Base-by-base conservation (phyloP, 2,329 filamentous ascomycete genomes). In the Penicillium sclerotigenum region DNA sequence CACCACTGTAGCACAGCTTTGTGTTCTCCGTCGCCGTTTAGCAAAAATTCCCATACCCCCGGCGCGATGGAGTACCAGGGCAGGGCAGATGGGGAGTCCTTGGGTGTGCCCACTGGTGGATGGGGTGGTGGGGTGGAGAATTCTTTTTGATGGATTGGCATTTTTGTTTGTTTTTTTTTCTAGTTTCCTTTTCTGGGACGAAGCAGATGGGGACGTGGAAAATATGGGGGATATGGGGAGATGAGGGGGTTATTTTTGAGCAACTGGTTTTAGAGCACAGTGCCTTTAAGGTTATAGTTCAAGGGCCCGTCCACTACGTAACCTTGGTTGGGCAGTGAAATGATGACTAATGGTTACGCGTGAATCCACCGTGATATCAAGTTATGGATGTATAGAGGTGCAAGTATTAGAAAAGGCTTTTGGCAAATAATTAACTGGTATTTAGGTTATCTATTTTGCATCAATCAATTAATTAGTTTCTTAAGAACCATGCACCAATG, bases 1-100 rank as follows among this genome's bases (percentile, higher is more conserved):
- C 71, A 76, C 59, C 73, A 72, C 57, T 77, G 72, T 1, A 75
- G 63, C 4, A 62, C 63, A 1, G 65, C 60, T 54, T 62, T 67
- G 55, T 69, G 18, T 54, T 75, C 52, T 59, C 65, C 34, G 33
- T 71, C 63, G 16, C 73, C 65, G 57, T 76, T 76, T 36, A 75
- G 63, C 2, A 70, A 38, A 56, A 76, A 62, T 52, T 75, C 72
- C 57, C 71, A 70, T 48, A 76, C 69, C 31, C 69, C 69, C 22
- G 70, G 63, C 5, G 69, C 68, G 31, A 74, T 60, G 9, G 54
- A 56, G 41, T 59, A 62, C 64, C 64, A 65, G 14, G 62, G 62
- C 18, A 60, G 33, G 29, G 53, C 59, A 24, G 36, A 31, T 29
- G 47, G 46, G 10, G 59, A 56, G 13, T 66, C 40, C 8, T 47